Conservation (phyloP, 148 eudicot species). For the Drosera capensis region DNA sequence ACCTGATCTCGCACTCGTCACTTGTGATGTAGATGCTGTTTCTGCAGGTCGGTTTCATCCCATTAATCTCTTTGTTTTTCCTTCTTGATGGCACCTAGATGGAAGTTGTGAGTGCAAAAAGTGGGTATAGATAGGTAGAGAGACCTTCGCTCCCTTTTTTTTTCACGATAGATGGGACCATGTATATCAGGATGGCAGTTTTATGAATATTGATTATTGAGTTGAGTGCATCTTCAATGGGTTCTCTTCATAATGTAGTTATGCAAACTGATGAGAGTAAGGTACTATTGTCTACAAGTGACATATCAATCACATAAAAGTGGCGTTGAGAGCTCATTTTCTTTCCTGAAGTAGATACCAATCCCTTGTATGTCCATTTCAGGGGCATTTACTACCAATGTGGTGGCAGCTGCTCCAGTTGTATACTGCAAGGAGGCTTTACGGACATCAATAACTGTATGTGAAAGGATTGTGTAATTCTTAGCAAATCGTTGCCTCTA, state of each 20-base stretch:
- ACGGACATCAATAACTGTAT: constrained; percentile 48
- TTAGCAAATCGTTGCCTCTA: no score
- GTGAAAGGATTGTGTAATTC: constrained; percentile 8
- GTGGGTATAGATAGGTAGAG: background rate
- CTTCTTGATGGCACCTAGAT: background rate
- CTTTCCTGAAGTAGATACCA: background rate
- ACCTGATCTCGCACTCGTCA: constrained; percentile 90
- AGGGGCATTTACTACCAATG: constrained; percentile 91
- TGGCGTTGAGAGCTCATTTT: background rate
- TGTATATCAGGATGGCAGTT: background rate
- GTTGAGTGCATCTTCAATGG: background rate
- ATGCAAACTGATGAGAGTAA: background rate
- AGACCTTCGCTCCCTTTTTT: no score
- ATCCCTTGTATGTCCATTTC: constrained; percentile 6
- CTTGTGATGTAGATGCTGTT: constrained; percentile 84
- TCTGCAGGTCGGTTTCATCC: constrained; percentile 54
- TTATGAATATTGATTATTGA: background rate
- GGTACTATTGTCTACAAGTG: no score
- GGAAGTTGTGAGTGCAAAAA: background rate
- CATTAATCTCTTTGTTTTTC: constrained; percentile 1
- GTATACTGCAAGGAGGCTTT: constrained; percentile 62
- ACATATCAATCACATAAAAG: background rate
- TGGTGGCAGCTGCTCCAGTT: constrained; percentile 98
- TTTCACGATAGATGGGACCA: no score
- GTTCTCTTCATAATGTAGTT: background rate